phyloP scores from a whole-genome alignment of 1,284 basidiomycete species.

The Hypsizygus ulmarius region DNA sequence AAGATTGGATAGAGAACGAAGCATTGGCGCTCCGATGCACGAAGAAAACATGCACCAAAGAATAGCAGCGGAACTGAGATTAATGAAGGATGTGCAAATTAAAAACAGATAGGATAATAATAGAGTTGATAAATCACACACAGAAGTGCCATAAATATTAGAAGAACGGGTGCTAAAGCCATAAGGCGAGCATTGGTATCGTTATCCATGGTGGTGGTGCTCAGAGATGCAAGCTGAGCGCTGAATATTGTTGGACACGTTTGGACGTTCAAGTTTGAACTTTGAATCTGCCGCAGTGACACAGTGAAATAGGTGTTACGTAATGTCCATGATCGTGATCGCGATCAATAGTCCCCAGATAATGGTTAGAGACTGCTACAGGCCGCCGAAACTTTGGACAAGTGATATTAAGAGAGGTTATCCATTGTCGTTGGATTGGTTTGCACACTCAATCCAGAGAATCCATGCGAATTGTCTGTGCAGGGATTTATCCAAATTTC shows the following conservation, averaged over 20 bases:
- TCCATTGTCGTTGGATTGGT: background rate
- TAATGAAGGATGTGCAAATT: slow-evolving; percentile 3
- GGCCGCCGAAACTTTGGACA: background rate
- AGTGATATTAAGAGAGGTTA: background rate
- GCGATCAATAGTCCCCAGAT: slow-evolving; percentile 8
- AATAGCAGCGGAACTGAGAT: slow-evolving; percentile 47
- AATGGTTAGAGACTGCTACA: slow-evolving; percentile 10
- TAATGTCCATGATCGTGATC: slow-evolving; percentile 7
- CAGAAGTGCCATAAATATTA: slow-evolving; percentile 13
- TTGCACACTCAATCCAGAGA: background rate
- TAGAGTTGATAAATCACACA: slow-evolving; percentile 1
- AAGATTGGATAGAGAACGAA: slow-evolving; percentile 39
- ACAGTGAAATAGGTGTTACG: slow-evolving; percentile 6
- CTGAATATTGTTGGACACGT: too few relatives aligned
- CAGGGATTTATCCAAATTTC: too few relatives aligned
- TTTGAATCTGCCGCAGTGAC: too few relatives aligned
- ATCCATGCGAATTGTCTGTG: too few relatives aligned
- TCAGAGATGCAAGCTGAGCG: too few relatives aligned
- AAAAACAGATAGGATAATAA: background rate
- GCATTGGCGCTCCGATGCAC: slow-evolving; percentile 54
- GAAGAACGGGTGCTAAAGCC: slow-evolving; percentile 17
- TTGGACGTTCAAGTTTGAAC: too few relatives aligned
- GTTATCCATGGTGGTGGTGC: background rate
- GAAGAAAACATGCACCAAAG: slow-evolving; percentile 67
- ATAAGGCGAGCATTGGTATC: slow-evolving; percentile 6